Conservation (phyloP, 805 yeast species). For the Saturnispora silvae region DNA sequence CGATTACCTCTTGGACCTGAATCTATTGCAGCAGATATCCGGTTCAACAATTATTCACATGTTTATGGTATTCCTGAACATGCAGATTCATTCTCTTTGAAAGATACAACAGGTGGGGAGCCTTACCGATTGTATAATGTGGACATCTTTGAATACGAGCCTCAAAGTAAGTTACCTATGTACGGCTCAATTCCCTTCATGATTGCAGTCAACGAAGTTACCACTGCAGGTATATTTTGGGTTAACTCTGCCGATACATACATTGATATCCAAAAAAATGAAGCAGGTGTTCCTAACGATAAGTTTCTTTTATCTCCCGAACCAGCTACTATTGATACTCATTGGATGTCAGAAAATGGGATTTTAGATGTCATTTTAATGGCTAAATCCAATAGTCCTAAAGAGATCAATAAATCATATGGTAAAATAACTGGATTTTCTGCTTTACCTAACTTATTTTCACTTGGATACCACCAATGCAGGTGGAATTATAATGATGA, state of each 20-base stretch:
- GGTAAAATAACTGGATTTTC: constrained; percentile 66
- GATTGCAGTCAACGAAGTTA: constrained; percentile 49
- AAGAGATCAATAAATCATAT: constrained; percentile 47
- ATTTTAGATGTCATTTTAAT: constrained; percentile 64
- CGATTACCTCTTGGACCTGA: constrained; percentile 78
- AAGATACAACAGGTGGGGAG: constrained; percentile 51
- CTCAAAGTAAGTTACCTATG: constrained; percentile 78
- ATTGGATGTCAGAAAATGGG: constrained; percentile 94
- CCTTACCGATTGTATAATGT: constrained; percentile 90
- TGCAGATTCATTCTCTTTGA: constrained; percentile 66
- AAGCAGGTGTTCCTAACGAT: constrained; percentile 5
- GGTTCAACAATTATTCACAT: constrained; percentile 46
- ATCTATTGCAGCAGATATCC: constrained; percentile 70
- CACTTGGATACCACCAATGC: constrained; percentile 91
- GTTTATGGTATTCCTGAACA: constrained; percentile 97
- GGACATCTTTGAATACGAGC: constrained; percentile 89
- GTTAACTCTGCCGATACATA: constrained; percentile 87
- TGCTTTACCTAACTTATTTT: constrained; percentile 61
- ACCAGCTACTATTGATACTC: constrained; percentile 33
- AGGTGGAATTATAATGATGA: constrained; percentile 95
- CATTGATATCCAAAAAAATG: constrained; percentile 50
- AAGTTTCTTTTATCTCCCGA: constrained; percentile 1
- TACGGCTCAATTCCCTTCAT: constrained; percentile 91
- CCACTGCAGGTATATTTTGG: constrained; percentile 80
- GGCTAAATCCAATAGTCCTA: constrained; percentile 45